Base-by-base conservation (phyloP, 768 basidiomycete species). In the Xerocomellus amylosporus region DNA sequence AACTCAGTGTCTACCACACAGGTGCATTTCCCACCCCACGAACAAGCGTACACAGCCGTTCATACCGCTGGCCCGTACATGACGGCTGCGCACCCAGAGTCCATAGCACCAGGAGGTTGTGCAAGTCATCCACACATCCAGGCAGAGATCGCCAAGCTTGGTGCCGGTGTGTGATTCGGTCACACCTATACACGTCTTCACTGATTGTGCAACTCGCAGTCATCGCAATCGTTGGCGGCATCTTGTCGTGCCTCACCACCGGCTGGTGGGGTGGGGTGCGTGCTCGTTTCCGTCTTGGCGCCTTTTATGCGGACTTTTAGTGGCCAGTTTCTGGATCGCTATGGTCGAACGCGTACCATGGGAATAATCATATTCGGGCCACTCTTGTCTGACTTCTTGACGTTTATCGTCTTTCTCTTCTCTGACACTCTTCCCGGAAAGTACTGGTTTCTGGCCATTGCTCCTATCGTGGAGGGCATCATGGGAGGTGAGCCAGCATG, bases 231-330 rank as follows among this genome's bases (percentile, higher is more conserved):
- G n/a, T 50, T 17, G 49, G 49, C n/a, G 49, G 49, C 40, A n/a
- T 50, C 17, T 24, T 50, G 14, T 50, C 49, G n/a, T 50, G 49
- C 22, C 31, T 50, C 9, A 50, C 49, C 13, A 50, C 45, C 5
- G 40, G 49, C 17, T 50, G 49, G 49, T 50, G 49, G 49, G 49
- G 49, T 33, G 49, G 49, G 48, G 48, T 49, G 17, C 6, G 48
- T 39, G 8, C 38, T 40, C n/a, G 28, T 39, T 15, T 17, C 24
- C n/a, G 13, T 49, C 28, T 40, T 49, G n/a, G 28, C 31, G 6
- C 45, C 28, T 12, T 30, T 39, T 20, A 24, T 49, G 20, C 15
- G n/a, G n/a, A 39, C 48, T 19, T 49, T 49, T 30, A n/a, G 24
- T 30, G 24, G 19, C 10, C 26, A 49, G 49, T 50, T 20, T 33